phyloP scores from a whole-genome alignment of 2,329 filamentous ascomycete species.

The Talaromyces atroroseus region DNA sequence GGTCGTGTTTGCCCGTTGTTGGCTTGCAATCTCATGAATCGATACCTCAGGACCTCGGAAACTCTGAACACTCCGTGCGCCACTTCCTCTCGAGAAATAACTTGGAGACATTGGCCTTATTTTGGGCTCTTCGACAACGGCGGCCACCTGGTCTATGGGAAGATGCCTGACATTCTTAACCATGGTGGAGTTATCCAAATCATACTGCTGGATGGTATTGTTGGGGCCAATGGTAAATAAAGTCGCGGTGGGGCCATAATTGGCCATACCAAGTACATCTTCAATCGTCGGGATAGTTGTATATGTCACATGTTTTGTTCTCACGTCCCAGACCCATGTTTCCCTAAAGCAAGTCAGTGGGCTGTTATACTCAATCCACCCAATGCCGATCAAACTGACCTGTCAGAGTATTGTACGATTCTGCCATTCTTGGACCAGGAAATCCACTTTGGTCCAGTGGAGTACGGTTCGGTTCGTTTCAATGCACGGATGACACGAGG shows the following conservation, averaged over 20 bases:
- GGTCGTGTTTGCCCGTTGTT: conserved; percentile 58
- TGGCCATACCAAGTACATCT: conserved; percentile 72
- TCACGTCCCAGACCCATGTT: conserved; percentile 92
- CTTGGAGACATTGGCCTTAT: conserved; percentile 22
- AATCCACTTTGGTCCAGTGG: conserved; percentile 85
- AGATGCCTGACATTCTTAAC: conserved; percentile 84
- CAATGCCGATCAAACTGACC: conserved; percentile 53
- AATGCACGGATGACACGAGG: conserved; percentile 86
- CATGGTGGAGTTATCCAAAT: conserved; percentile 78
- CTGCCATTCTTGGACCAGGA: conserved; percentile 97
- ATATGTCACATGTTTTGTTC: conserved; percentile 93
- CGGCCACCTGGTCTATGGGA: conserved; percentile 70
- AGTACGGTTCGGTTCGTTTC: conserved; percentile 65
- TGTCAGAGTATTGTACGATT: conserved; percentile 85
- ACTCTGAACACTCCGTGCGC: conserved; percentile 23
- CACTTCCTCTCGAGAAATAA: conserved; percentile 14
- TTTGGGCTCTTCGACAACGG: conserved; percentile 64
- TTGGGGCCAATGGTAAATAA: conserved; percentile 87
- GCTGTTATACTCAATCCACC: neutral
- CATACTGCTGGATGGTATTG: conserved; percentile 90
- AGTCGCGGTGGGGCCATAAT: conserved; percentile 83
- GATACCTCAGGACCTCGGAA: conserved; percentile 51
- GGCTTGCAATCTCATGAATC: conserved; percentile 55
- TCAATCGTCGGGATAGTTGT: conserved; percentile 82
- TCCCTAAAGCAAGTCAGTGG: conserved; percentile 50